These are phyloP conservation scores for Hypocreales sp. DNA, from an alignment of 2,329 filamentous ascomycete genomes.

Conservation along the genomic window DNA sequence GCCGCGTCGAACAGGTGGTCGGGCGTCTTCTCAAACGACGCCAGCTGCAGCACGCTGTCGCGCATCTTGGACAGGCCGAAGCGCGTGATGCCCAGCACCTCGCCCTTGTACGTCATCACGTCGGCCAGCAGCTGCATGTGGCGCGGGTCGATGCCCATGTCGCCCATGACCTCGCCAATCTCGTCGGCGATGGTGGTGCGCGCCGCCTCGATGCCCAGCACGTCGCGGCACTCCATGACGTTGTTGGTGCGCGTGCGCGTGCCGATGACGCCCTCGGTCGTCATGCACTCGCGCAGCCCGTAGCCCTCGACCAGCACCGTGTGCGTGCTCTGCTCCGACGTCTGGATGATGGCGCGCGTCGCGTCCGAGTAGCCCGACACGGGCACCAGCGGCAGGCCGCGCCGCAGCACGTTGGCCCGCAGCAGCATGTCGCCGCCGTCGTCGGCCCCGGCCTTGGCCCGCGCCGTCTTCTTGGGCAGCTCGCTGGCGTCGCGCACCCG, in stretches of 20 bases:
- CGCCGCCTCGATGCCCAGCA: constrained; percentile 91
- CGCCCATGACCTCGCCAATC: constrained; percentile 77
- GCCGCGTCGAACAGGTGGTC: constrained; percentile 95
- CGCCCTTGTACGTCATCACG: constrained; percentile 98
- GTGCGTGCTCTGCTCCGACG: constrained; percentile 51
- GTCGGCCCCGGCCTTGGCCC: constrained; percentile 27
- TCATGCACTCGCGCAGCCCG: constrained; percentile 79
- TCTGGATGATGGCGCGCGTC: constrained; percentile 75
- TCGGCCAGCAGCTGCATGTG: constrained; percentile 97
- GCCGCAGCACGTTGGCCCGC: constrained; percentile 73
- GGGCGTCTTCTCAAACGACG: constrained; percentile 94
- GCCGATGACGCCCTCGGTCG: constrained; percentile 78
- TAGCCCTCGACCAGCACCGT: constrained; percentile 89
- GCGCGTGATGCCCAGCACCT: constrained; percentile 88
- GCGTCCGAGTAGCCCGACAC: constrained; percentile 85
- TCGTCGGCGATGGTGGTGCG: constrained; percentile 78
- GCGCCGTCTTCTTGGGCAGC: constrained; percentile 29
- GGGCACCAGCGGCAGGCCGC: constrained; percentile 64
- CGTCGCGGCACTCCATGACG: constrained; percentile 74
- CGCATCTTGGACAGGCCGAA: constrained; percentile 96
- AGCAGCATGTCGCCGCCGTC: constrained; percentile 42
- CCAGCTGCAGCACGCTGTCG: constrained; percentile 83
- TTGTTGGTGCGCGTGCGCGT: constrained; percentile 63
- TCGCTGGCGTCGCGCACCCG: constrained; percentile 45
- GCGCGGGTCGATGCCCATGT: constrained; percentile 91